These are phyloP conservation scores for Eucalyptus curtisii DNA, from an alignment of 345 rosid species.

Conservation along the genomic window DNA sequence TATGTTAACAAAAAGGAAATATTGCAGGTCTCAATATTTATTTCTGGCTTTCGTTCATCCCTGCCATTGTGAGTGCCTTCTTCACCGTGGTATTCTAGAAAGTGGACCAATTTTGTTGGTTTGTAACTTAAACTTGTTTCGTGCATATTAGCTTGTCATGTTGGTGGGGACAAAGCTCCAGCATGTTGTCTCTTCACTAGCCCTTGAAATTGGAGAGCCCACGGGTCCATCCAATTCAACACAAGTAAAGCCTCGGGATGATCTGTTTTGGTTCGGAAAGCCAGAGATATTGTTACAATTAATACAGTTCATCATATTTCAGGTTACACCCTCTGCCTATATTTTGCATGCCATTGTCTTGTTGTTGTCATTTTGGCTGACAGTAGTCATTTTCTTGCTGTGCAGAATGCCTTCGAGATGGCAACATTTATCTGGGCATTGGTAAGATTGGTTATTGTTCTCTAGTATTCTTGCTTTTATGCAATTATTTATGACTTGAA, in stretches of 20 bases:
- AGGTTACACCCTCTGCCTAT: constrained; percentile 18
- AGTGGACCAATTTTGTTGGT: background rate
- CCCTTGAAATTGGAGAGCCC: constrained; percentile 75
- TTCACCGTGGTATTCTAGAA: background rate
- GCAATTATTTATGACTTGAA: background rate
- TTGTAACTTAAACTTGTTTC: background rate
- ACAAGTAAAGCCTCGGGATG: constrained; percentile 92
- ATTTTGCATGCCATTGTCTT: background rate
- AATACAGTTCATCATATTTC: constrained; percentile 87
- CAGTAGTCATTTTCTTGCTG: background rate
- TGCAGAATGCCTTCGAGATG: constrained; percentile 97
- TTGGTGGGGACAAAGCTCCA: constrained; percentile 86
- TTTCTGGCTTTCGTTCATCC: constrained; percentile 95
- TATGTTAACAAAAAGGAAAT: background rate
- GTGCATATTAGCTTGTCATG: constrained; percentile 62
- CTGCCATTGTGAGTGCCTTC: constrained; percentile 62
- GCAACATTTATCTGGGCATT: constrained; percentile 92
- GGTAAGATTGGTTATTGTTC: constrained; percentile 24
- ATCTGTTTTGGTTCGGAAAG: constrained; percentile 88
- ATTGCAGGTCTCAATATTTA: constrained; percentile 73
- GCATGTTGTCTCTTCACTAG: constrained; percentile 80
- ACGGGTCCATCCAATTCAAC: constrained; percentile 44
- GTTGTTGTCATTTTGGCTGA: background rate
- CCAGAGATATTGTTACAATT: constrained; percentile 63
- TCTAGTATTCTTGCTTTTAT: background rate